These are phyloP conservation scores for Exophiala spinifera DNA, from an alignment of 2,329 filamentous ascomycete species.

Conservation along the genomic window DNA sequence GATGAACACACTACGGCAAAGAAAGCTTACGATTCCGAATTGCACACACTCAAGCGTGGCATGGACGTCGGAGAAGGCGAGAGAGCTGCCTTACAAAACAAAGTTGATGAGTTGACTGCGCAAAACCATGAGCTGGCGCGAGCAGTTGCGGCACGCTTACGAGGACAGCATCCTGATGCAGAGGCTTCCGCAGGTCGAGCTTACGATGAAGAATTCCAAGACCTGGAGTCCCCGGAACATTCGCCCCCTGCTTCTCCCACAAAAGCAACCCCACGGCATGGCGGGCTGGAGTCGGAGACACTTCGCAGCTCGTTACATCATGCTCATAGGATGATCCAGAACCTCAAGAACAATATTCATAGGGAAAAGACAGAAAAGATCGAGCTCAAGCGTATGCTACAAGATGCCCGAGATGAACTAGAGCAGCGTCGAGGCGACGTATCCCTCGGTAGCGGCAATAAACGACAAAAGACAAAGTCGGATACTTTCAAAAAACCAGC, in stretches of 20 bases:
- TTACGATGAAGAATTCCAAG: conserved; percentile 58
- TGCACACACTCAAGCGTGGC: conserved; percentile 78
- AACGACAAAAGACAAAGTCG: conserved; percentile 60
- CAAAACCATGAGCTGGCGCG: conserved; percentile 91
- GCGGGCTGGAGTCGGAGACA: conserved; percentile 91
- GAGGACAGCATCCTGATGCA: conserved; percentile 56
- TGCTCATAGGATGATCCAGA: conserved; percentile 94
- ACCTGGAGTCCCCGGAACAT: conserved; percentile 76
- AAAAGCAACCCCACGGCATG: conserved; percentile 84
- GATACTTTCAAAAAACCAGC: conserved; percentile 75
- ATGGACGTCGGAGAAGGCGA: conserved; percentile 76
- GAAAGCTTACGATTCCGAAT: conserved; percentile 85
- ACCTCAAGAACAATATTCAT: conserved; percentile 89
- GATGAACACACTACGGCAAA: conserved; percentile 75
- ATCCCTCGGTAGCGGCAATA: conserved; percentile 45
- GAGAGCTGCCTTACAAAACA: conserved; percentile 71
- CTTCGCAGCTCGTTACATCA: conserved; percentile 91
- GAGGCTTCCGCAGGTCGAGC: conserved; percentile 48
- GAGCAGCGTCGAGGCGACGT: conserved; percentile 61
- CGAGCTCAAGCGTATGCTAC: conserved; percentile 88
- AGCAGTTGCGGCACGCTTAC: conserved; percentile 72
- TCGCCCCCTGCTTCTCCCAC: conserved; percentile 87
- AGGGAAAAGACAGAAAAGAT: conserved; percentile 98
- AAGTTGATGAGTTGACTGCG: conserved; percentile 78
- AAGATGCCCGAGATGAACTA: conserved; percentile 90